phyloP scores from a whole-genome alignment of 2,329 filamentous ascomycete species.

The Cercospora canescens region DNA sequence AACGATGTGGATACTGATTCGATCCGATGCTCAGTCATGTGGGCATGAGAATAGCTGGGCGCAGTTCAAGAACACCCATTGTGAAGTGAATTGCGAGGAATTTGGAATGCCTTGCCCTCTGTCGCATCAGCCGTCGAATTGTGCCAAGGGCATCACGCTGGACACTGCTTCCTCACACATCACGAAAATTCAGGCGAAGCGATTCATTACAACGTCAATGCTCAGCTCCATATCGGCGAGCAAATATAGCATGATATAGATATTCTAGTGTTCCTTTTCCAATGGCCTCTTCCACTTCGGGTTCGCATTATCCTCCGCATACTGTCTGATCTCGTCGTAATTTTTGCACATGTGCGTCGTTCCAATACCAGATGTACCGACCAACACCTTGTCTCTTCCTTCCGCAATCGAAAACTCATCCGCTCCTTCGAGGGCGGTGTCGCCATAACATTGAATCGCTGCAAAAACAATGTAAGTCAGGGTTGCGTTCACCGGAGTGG shows the following conservation, averaged over 20 bases:
- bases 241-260: neutral
- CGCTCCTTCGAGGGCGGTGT: neutral
- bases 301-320: conserved; percentile 9
- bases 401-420: too few relatives aligned
- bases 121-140: too few relatives aligned
- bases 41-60: too few relatives aligned
- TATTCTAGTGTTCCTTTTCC: conserved; percentile 1
- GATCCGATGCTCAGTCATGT: too few relatives aligned
- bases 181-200: neutral
- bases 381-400: neutral
- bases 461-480: neutral
- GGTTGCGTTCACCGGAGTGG: neutral
- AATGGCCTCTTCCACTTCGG: conserved; percentile 2
- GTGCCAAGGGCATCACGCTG: too few relatives aligned
- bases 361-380: conserved; percentile 10
- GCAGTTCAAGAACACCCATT: too few relatives aligned
- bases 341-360: conserved; percentile 13
- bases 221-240: neutral
- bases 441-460: conserved; percentile 10
- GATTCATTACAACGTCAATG: neutral
- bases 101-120: too few relatives aligned
- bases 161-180: too few relatives aligned
- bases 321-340: conserved; percentile 6
- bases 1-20: too few relatives aligned
- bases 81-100: too few relatives aligned